Base-by-base conservation (phyloP, 1,284 basidiomycete species). In the Limonomyces culmigenus region DNA sequence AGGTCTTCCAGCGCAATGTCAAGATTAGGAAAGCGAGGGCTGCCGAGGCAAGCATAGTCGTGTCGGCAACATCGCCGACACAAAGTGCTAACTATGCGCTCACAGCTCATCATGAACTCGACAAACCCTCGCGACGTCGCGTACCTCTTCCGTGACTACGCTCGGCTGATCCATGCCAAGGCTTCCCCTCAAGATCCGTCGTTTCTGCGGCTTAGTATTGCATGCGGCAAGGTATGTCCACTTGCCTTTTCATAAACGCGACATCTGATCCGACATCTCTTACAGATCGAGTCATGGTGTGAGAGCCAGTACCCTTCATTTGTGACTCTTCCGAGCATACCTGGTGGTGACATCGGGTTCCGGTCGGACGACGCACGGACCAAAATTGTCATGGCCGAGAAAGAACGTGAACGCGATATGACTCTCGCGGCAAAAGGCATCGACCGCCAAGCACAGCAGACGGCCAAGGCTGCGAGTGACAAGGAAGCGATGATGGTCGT, bases 21-120 rank as follows among this genome's bases (percentile, higher is more conserved):
- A 97, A 98, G 61, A 98, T 98, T 48, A 72, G 93, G 39, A 93
- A 92, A 53, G 87, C 87, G 1, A 72, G 83, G 46, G 89, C 92
- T 21, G 86, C 91, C 3, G 51, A 63, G 47, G 88, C 89, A 45
- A 40, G 70, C 59, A 40, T 37, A 27, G 29, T 33, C 33, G 38
- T 38, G 38, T 39, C 19, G 34, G 29, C n/a, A 30, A 14, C 34
- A 23, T 27, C 12, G 11, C 13, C 34, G 16, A 29, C 16, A 3
- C 18, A 19, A 38, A 25, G 32, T 31, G 14, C 38, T 42, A 8
- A 38, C 29, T 21, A 19, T 29, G 15, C 19, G 10, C 12, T 31
- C 38, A 4, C 47, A 92, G 81, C 66, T 98, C 39, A 93, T 98
- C 47, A 81, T 92, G 70, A 65, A 67, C 17, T 81, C 88, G 3